phyloP scores from a whole-genome alignment of 805 yeast species.

The Metschnikowia koreensis region DNA sequence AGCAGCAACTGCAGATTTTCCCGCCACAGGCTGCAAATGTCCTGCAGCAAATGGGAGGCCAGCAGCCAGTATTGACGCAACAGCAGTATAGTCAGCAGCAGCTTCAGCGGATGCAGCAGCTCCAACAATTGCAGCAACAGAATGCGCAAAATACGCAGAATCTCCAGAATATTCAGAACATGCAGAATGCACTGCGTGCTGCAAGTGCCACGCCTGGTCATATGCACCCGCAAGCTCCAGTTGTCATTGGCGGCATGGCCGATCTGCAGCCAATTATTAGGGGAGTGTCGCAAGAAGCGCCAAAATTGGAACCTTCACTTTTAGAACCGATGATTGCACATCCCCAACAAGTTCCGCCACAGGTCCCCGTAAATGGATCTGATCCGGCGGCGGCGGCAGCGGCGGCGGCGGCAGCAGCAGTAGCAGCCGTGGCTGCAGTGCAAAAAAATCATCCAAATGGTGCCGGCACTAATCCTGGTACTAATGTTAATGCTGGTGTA shows the following conservation, averaged over 20 bases:
- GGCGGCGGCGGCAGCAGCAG: conserved; percentile 7
- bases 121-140: conserved; percentile 12
- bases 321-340: background rate
- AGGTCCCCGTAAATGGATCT: background rate
- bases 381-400: conserved; percentile 1
- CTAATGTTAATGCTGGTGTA: background rate
- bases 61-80: conserved; percentile 2
- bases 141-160: background rate
- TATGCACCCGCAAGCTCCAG: conserved; percentile 1
- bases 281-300: background rate
- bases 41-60: conserved; percentile 1
- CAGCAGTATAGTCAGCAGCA: conserved; percentile 8
- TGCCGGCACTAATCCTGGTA: background rate
- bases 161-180: conserved; percentile 4
- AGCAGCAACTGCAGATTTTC: conserved; percentile 2
- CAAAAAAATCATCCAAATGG: conserved; percentile 4
- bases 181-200: background rate
- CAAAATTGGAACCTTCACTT: background rate
- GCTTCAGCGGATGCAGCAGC: conserved; percentile 8
- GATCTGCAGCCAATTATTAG: background rate
- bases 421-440: conserved; percentile 6
- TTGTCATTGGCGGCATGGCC: conserved; percentile 1
- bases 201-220: background rate
- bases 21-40: background rate
- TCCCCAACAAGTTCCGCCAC: background rate